Evolutionary conservation across 345 rosid species (phyloP).

Genomic region (Arabis hirsuta): DNA sequence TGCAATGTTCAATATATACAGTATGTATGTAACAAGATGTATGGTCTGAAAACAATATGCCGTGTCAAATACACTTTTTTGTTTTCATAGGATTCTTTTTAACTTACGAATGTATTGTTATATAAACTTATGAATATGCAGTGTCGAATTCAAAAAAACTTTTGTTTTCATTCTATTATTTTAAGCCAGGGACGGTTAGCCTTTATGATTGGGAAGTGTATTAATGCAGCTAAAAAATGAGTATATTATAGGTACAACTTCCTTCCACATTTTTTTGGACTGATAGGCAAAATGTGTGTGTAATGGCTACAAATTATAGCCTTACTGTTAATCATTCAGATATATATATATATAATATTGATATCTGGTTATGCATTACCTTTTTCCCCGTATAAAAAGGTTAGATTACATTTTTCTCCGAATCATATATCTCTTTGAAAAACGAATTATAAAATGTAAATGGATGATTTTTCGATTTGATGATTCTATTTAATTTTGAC

Average conservation of each 20-base stretch:
- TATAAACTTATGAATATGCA: no score
- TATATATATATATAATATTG: background rate
- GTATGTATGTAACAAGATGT: constrained; percentile 8
- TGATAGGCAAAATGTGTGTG: constrained; percentile 26
- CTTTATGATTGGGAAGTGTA: constrained; percentile 37
- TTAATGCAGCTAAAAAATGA: constrained; percentile 20
- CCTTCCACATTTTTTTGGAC: constrained; percentile 30
- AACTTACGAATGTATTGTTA: no score
- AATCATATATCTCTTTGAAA: background rate
- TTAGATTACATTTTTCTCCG: background rate
- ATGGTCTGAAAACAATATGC: constrained; percentile 16
- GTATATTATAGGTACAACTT: constrained; percentile 40
- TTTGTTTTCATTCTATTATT: background rate
- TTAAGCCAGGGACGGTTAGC: constrained; percentile 26
- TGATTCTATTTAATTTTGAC: background rate
- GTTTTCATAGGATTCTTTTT: constrained; percentile 16
- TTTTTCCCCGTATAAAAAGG: background rate
- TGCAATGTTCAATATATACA: constrained; percentile 14
- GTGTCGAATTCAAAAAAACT: no score
- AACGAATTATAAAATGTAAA: background rate
- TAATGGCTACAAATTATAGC: constrained; percentile 4
- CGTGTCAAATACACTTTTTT: constrained; percentile 1
- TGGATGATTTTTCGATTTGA: background rate
- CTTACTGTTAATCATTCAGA: constrained; percentile 6
- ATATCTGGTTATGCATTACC: background rate